phyloP scores from a whole-genome alignment of 2,329 filamentous ascomycete species.

The Curvularia sp. region DNA sequence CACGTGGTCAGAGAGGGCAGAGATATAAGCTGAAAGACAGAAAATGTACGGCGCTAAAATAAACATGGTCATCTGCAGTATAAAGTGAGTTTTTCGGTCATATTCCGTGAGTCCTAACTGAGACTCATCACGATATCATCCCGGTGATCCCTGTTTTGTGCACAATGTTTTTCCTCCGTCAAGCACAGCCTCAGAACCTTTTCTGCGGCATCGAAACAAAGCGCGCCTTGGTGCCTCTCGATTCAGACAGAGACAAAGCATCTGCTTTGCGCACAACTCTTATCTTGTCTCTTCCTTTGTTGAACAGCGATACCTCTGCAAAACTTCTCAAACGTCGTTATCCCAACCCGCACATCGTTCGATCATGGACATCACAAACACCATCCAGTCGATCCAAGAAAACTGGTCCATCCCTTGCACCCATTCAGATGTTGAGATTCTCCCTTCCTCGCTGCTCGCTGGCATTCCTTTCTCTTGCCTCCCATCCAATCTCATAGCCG shows the following conservation, averaged over 20 bases:
- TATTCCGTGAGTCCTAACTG: neutral
- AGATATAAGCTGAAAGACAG: too few relatives aligned
- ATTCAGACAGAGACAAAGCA: neutral
- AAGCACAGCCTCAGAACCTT: neutral
- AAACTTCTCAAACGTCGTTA: neutral
- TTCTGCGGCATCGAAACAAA: neutral
- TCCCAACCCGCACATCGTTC: neutral
- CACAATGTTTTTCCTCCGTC: neutral
- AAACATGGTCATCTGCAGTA: neutral
- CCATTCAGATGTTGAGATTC: neutral
- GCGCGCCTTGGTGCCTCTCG: neutral
- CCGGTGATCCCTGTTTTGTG: neutral
- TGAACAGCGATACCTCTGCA: neutral
- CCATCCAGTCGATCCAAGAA: conserved; percentile 8
- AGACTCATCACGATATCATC: neutral
- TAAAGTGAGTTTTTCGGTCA: neutral
- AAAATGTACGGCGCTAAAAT: neutral
- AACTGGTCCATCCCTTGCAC: conserved; percentile 10
- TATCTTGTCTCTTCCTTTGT: neutral
- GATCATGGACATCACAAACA: neutral
- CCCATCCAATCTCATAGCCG: conserved; percentile 3
- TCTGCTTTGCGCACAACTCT: neutral
- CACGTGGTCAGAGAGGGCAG: too few relatives aligned
- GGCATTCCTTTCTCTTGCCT: neutral
- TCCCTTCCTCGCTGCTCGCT: conserved; percentile 4